Conservation (phyloP, 2,329 filamentous ascomycete species). For the Uncinocarpus reesii region DNA sequence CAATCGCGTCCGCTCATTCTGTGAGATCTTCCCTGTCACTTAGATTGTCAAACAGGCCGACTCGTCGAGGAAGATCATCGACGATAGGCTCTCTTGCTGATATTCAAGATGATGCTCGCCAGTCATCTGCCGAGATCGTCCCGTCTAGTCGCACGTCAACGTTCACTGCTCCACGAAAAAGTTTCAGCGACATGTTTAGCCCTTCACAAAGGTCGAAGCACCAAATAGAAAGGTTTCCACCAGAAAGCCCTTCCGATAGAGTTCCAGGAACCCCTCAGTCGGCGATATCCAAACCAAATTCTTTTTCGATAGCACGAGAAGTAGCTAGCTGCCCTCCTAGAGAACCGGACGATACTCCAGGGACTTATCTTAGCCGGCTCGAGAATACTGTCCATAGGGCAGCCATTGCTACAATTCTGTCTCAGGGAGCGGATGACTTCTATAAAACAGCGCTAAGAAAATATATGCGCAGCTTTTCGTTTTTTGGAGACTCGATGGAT, state of each 20-base stretch:
- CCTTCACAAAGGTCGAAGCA: slow-evolving; percentile 66
- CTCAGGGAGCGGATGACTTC: slow-evolving; percentile 78
- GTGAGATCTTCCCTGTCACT: slow-evolving; percentile 46
- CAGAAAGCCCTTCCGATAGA: slow-evolving; percentile 51
- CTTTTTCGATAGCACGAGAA: slow-evolving; percentile 65
- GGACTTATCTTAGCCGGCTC: slow-evolving; percentile 74
- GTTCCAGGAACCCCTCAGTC: slow-evolving; percentile 44
- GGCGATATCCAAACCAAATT: slow-evolving; percentile 73
- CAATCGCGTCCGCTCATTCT: slow-evolving; percentile 57
- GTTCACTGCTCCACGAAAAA: slow-evolving; percentile 76
- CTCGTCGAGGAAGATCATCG: slow-evolving; percentile 67
- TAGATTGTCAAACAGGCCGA: slow-evolving; percentile 48
- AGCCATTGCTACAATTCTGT: slow-evolving; percentile 72
- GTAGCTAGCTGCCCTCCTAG: slow-evolving; percentile 54
- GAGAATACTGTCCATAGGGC: slow-evolving; percentile 72
- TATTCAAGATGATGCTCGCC: slow-evolving; percentile 59
- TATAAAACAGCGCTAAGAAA: slow-evolving; percentile 74
- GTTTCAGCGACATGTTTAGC: slow-evolving; percentile 79
- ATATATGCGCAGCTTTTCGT: slow-evolving; percentile 89
- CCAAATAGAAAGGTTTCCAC: slow-evolving; percentile 57
- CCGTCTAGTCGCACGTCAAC: slow-evolving; percentile 60
- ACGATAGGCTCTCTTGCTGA: slow-evolving; percentile 76
- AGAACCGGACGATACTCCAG: slow-evolving; percentile 78
- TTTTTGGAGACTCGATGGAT: slow-evolving; percentile 95
- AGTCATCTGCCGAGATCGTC: slow-evolving; percentile 52